phyloP scores from a whole-genome alignment of 2,329 filamentous ascomycete species.

The Hypoxylon sp. region DNA sequence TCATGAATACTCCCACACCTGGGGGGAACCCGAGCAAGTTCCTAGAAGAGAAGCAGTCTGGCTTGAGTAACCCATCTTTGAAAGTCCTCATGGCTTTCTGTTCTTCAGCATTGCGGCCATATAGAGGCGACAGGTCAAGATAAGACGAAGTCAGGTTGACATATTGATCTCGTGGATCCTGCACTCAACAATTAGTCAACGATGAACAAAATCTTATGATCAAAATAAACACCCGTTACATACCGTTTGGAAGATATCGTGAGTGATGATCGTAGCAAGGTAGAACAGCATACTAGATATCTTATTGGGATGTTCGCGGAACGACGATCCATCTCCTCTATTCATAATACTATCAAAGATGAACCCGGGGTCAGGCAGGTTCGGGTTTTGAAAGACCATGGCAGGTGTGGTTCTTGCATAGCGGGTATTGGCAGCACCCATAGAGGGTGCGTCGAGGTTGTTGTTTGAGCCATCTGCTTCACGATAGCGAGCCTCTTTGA shows the following conservation, averaged over 20 bases:
- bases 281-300: constrained; percentile 58
- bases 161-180: constrained; percentile 47
- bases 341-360: constrained; percentile 47
- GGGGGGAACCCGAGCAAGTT: constrained; percentile 74
- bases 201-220: neutral
- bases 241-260: constrained; percentile 56
- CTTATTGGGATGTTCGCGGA: constrained; percentile 51
- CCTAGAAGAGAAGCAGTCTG: constrained; percentile 74
- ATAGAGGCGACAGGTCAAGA: constrained; percentile 75
- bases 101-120: constrained; percentile 72
- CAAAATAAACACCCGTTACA: neutral
- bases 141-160: constrained; percentile 71
- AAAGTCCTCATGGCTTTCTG: constrained; percentile 75
- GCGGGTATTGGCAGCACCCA: constrained; percentile 44
- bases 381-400: constrained; percentile 36
- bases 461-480: constrained; percentile 45
- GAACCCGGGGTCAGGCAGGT: constrained; percentile 44
- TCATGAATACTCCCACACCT: constrained; percentile 72
- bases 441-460: constrained; percentile 41
- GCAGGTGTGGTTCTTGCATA: constrained; percentile 46
- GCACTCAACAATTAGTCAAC: constrained; percentile 5
- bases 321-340: constrained; percentile 32
- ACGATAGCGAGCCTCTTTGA: constrained; percentile 23
- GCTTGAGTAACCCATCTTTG: constrained; percentile 73
- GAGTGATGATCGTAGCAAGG: constrained; percentile 61